Conservation (phyloP, 2,329 filamentous ascomycete species). For the Hymenoscyphus repandus region DNA sequence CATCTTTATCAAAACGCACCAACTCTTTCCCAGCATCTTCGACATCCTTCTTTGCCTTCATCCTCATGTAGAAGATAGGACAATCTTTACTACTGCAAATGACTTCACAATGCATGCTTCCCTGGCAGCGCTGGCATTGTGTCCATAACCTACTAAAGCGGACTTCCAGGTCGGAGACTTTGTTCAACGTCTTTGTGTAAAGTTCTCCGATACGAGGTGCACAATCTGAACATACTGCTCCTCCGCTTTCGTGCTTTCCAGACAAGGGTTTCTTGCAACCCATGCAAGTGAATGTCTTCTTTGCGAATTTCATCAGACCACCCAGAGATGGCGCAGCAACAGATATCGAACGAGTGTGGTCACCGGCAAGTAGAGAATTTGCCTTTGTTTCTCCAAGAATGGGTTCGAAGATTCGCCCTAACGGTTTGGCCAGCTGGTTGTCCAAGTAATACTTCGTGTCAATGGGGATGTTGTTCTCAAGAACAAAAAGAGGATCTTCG, state of each 20-base stretch:
- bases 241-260: constrained; percentile 70
- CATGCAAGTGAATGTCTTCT: constrained; percentile 98
- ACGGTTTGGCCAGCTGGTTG: constrained; percentile 93
- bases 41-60: constrained; percentile 99
- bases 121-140: constrained; percentile 95
- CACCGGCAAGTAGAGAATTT: constrained; percentile 77
- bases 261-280: constrained; percentile 95
- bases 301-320: constrained; percentile 96
- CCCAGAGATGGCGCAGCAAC: constrained; percentile 88
- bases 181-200: constrained; percentile 85
- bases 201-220: constrained; percentile 81
- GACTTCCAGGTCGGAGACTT: constrained; percentile 88
- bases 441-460: constrained; percentile 98
- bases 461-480: constrained; percentile 96
- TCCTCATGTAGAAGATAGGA: constrained; percentile 99
- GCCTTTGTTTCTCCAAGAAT: constrained; percentile 93
- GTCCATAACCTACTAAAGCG: constrained; percentile 93
- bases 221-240: constrained; percentile 86
- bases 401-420: constrained; percentile 94
- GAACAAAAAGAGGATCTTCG: constrained; percentile 93
- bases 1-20: constrained; percentile 81
- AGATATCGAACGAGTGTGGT: constrained; percentile 90
- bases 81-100: constrained; percentile 96
- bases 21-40: constrained; percentile 92
- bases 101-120: constrained; percentile 96